Percentiles rank a stretch among this genome's conserved stretches.
phyloP scores from a whole-genome alignment of 805 yeast genomes.

The Saturnispora sanitii region DNA sequence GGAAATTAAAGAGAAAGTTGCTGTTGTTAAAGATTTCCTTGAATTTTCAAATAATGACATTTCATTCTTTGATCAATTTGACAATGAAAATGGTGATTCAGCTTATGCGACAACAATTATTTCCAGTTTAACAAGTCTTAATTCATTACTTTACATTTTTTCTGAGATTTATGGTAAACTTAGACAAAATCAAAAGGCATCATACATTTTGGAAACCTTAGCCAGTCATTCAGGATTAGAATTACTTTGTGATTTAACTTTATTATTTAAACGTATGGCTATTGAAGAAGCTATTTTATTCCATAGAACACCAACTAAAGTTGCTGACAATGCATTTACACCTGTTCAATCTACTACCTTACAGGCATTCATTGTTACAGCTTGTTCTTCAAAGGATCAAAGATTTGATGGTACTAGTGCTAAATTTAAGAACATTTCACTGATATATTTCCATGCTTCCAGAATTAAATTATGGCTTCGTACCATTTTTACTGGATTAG shows the following conservation, averaged over 20 bases:
- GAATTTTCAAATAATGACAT: constrained; percentile 21
- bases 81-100: constrained; percentile 17
- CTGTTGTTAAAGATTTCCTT: constrained; percentile 19
- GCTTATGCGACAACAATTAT: constrained; percentile 28
- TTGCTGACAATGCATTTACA: constrained; percentile 32
- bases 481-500: constrained; percentile 24
- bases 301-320: constrained; percentile 36
- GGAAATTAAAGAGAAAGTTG: constrained; percentile 12
- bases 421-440: constrained; percentile 52
- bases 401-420: constrained; percentile 40
- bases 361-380: constrained; percentile 34
- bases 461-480: constrained; percentile 36
- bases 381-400: constrained; percentile 29
- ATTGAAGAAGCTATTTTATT: constrained; percentile 51
- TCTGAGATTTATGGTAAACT: constrained; percentile 46
- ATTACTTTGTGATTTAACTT: constrained; percentile 33
- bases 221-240: constrained; percentile 33
- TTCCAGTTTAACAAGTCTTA: constrained; percentile 29
- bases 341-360: constrained; percentile 29
- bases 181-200: constrained; percentile 36
- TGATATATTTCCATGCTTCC: constrained; percentile 41
- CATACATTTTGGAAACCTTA: constrained; percentile 32
- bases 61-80: constrained; percentile 32
- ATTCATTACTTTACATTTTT: constrained; percentile 40
- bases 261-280: constrained; percentile 40